Evolutionary conservation across 805 yeast species (phyloP).

Genomic region (Yamadazyma sp.): DNA sequence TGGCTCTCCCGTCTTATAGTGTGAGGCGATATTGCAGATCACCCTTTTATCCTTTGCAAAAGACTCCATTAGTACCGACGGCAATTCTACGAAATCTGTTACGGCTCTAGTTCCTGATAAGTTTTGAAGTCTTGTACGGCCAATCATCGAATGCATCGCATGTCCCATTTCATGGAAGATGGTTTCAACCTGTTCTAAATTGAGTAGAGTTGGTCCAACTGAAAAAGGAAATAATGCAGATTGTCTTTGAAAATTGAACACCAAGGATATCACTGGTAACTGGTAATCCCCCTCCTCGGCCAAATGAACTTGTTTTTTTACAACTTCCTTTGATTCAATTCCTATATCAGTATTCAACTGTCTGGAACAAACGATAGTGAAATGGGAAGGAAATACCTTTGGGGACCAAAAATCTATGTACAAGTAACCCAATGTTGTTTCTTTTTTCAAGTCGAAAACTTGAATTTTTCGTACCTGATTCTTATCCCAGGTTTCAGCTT

Average conservation of each 20-base stretch:
- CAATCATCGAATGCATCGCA: conserved; percentile 97
- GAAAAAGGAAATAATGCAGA: conserved; percentile 5
- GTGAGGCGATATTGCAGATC: conserved; percentile 67
- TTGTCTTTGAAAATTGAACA: conserved; percentile 69
- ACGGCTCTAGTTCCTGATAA: conserved; percentile 94
- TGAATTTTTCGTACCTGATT: conserved; percentile 79
- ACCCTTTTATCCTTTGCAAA: conserved; percentile 85
- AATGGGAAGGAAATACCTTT: conserved; percentile 86
- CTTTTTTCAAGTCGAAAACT: conserved; percentile 59
- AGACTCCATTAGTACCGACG: conserved; percentile 94
- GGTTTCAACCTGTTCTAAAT: conserved; percentile 84
- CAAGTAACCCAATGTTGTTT: conserved; percentile 67
- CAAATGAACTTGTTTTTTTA: conserved; percentile 30
- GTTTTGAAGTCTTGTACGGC: conserved; percentile 85
- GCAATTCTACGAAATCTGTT: conserved; percentile 94
- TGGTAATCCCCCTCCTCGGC: conserved; percentile 59
- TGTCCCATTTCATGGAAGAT: conserved; percentile 99
- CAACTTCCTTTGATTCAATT: conserved; percentile 25
- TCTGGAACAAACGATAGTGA: conserved; percentile 93
- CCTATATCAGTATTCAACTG: conserved; percentile 54
- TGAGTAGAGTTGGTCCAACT: conserved; percentile 52
- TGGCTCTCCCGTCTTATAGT: conserved; percentile 63
- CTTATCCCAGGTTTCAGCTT: conserved; percentile 83
- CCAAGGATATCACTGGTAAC: conserved; percentile 84
- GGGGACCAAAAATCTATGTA: conserved; percentile 88